Percentiles rank a stretch among this genome's conserved stretches.
These are phyloP conservation scores for Craterostigma plantagineum DNA, from an alignment of 257 asterid genomes.

Conservation along the genomic window DNA sequence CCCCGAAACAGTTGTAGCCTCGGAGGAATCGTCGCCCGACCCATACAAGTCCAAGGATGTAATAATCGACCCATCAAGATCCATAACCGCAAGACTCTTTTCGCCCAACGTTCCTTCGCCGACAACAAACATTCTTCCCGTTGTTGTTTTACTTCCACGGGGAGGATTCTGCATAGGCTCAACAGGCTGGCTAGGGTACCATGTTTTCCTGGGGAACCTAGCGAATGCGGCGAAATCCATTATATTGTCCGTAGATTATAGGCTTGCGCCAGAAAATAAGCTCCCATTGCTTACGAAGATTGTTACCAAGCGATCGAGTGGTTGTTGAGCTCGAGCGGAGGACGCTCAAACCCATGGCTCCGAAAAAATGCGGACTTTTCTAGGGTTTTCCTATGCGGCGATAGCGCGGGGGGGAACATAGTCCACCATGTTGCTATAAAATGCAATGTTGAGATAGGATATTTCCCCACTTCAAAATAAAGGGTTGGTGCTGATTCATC, in stretches of 20 bases:
- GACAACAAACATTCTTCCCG: slow-evolving; percentile 19
- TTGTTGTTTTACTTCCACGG: slow-evolving; percentile 71
- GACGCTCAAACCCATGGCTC: slow-evolving; percentile 30
- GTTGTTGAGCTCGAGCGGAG: slow-evolving; percentile 10
- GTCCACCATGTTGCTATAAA: slow-evolving; percentile 41
- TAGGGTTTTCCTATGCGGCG: slow-evolving; percentile 46
- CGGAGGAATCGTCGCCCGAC: slow-evolving; percentile 12
- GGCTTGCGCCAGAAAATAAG: slow-evolving; percentile 66
- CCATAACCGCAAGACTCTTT: slow-evolving; percentile 41
- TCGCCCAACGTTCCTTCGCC: slow-evolving; percentile 22
- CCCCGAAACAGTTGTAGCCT: slow-evolving; percentile 17
- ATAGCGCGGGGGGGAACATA: slow-evolving; percentile 76
- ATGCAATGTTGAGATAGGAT: slow-evolving; percentile 1
- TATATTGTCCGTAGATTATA: slow-evolving; percentile 55
- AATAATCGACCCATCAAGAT: slow-evolving; percentile 25
- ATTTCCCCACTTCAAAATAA: slow-evolving; percentile 10
- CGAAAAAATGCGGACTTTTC: slow-evolving; percentile 26
- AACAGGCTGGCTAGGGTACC: slow-evolving; percentile 63
- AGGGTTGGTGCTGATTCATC: slow-evolving; percentile 52
- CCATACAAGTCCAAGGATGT: slow-evolving; percentile 42
- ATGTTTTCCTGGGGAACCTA: slow-evolving; percentile 41
- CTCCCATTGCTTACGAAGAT: slow-evolving; percentile 65
- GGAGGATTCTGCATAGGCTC: slow-evolving; percentile 82
- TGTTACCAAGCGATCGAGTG: slow-evolving; percentile 38
- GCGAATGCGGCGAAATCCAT: slow-evolving; percentile 25